Evolutionary conservation across 805 yeast species (phyloP), one percentile per base, ranked within the genome.

Genomic region (Candida michaelii): DNA sequence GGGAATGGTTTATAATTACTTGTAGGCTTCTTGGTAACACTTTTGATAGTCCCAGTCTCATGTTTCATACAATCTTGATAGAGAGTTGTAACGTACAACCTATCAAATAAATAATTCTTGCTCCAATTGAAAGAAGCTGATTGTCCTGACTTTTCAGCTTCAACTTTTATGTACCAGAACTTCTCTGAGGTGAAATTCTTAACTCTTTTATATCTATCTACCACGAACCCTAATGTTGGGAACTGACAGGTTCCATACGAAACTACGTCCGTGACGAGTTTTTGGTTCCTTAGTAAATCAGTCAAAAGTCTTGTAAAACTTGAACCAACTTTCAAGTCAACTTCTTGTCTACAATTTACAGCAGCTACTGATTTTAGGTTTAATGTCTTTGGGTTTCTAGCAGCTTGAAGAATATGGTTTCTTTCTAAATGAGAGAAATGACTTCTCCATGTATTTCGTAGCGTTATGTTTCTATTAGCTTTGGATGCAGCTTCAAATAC

Each of bases 171-270:
- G 49, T 63, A 71, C 97, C 97, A 93, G 57, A 88, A 90, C 6
- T 74, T 74, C 58, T 93, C 98, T 0, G 88, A 76, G 5, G 73
- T 65, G 62, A 91, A 93, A 47, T 71, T 69, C 53, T 79, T 76
- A 25, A 85, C 85, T 43, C 96, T 71, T 44, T 82, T 80, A 58
- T 82, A 89, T 45, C 99, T 70, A 55, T 93, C 99, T 9, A 93
- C 98, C 0, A 93, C 90, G 63, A 93, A 93, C 3, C 99, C 98
- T 39, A 93, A 69, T 0, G 99, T 91, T 2, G 99, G 99, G 54
- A 93, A 93, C 59, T 93, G 99, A 58, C 99, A 93, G 2, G 79
- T 74, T 2, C 99, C 99, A 60, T 90, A 93, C 1, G 96, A 89
- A 0, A 85, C 71, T 4, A 65, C 58, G 13, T 45, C 53, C 2